Conservation (phyloP, 2,329 filamentous ascomycete species). For the Alternaria dauci region DNA sequence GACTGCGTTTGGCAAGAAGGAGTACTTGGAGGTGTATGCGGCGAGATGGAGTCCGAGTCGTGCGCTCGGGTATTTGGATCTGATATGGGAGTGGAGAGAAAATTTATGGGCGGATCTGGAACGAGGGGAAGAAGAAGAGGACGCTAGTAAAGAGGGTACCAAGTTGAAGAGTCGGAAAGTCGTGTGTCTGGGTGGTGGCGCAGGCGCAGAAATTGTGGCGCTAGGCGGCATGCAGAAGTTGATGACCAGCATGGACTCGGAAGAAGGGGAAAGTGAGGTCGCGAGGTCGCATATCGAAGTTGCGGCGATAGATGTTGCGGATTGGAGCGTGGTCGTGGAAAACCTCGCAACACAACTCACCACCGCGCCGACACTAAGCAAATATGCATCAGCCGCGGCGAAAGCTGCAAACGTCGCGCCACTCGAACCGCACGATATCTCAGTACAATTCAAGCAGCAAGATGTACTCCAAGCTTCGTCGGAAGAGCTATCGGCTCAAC, state of each 20-base stretch:
- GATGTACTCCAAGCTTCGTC: slow-evolving; percentile 60
- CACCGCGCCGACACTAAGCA: slow-evolving; percentile 56
- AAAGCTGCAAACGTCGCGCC: slow-evolving; percentile 54
- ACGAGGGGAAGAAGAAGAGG: background rate
- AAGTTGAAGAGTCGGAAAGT: slow-evolving; percentile 47
- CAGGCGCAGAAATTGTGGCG: slow-evolving; percentile 72
- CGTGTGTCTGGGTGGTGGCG: slow-evolving; percentile 70
- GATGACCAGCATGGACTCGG: slow-evolving; percentile 22
- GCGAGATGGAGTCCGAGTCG: slow-evolving; percentile 89
- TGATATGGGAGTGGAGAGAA: slow-evolving; percentile 56
- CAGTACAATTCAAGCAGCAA: slow-evolving; percentile 57
- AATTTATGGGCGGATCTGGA: slow-evolving; percentile 15
- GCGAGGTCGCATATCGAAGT: slow-evolving; percentile 51
- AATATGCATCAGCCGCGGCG: slow-evolving; percentile 58
- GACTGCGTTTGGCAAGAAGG: slow-evolving; percentile 75
- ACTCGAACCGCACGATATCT: slow-evolving; percentile 38
- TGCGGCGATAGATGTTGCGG: slow-evolving; percentile 80
- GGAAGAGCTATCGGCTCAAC: slow-evolving; percentile 44
- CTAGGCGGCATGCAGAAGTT: slow-evolving; percentile 63
- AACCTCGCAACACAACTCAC: slow-evolving; percentile 67
- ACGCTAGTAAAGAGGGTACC: background rate
- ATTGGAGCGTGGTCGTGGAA: slow-evolving; percentile 72
- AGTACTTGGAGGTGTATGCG: slow-evolving; percentile 82
- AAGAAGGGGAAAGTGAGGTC: slow-evolving; percentile 2
- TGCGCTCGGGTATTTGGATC: slow-evolving; percentile 79